Evolutionary conservation across 1,284 basidiomycete genomes (phyloP).

Genomic region (Fomitopsis schrenkii): DNA sequence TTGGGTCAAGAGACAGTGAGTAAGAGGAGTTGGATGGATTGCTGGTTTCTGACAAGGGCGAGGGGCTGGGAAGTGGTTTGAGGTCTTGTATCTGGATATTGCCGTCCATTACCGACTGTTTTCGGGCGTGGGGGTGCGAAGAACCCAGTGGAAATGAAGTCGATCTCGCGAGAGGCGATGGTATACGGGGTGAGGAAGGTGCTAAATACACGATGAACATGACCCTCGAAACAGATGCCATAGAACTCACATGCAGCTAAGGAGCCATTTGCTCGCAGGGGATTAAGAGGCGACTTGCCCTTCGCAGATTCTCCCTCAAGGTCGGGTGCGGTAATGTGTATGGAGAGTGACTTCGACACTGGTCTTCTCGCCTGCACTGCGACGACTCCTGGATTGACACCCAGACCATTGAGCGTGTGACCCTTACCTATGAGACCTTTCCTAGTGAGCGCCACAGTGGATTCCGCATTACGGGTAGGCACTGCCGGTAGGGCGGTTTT

Average conservation of each 20-base stretch:
- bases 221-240: background rate
- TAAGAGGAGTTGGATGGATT: constrained; percentile 55
- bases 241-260: constrained; percentile 2
- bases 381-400: constrained; percentile 38
- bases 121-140: constrained; percentile 74
- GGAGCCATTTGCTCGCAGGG: constrained; percentile 11
- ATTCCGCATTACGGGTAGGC: constrained; percentile 16
- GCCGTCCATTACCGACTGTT: constrained; percentile 62
- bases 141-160: constrained; percentile 49
- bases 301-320: constrained; percentile 18
- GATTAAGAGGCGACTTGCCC: constrained; percentile 16
- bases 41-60: constrained; percentile 35
- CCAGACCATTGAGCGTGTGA: constrained; percentile 24
- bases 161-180: constrained; percentile 49
- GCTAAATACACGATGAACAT: constrained; percentile 7
- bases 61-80: constrained; percentile 28
- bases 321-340: constrained; percentile 46
- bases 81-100: constrained; percentile 38
- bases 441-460: constrained; percentile 14
- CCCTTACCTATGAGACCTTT: constrained; percentile 27
- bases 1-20: constrained; percentile 65
- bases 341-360: constrained; percentile 50
- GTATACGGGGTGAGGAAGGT: constrained; percentile 26
- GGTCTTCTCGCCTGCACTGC: constrained; percentile 45
- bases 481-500: constrained; percentile 34